Evolutionary conservation across 345 rosid genomes (phyloP), one percentile per base, ranked within the genome.

Genomic region (Rhizophora apiculata): DNA sequence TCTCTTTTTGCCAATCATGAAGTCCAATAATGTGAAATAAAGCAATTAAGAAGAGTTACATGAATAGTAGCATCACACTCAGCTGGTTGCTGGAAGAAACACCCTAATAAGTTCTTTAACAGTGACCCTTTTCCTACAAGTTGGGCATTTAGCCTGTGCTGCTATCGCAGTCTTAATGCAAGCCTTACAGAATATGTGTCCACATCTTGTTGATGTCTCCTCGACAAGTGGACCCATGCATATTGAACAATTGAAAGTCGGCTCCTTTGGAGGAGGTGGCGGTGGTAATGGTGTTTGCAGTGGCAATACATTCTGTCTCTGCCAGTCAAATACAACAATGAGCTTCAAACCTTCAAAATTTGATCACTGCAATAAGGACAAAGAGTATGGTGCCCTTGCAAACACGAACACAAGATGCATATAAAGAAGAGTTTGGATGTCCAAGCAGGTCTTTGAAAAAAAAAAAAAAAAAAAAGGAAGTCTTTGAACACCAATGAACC

Each of bases 141-240:
- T 71, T 8, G 82, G 82, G 55, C 79, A 79, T 37, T 72, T 72
- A 18, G 72, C 60, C 63, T 60, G 68, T 1, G 43, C 68, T 4
- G 71, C 67, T 36, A 79, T 37, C 15, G 79, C 73, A 11, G 24
- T 27, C 31, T 64, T 37, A 27, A 79, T 75, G 76, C 82, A 79
- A 7, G 51, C 59, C 63, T 65, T 68, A 55, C 82, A 75, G 76
- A 75, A 79, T 11, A 79, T 62, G 56, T 79, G 82, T 32, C 82
- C 82, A 26, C 79, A 75, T 56, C 67, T 79, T 8, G 82, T 79
- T 30, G 82, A 54, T 39, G 75, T 75, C 55, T 71, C 74, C 43
- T 72, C 66, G 3, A 0, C 48, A 16, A 79, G n/a, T 9, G 72
- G 63, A 8, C 72, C 74, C 52, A 68, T 53, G 59, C 82, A 75